Evolutionary conservation across 208 protist genomes (phyloP).

Genomic region (Naegleria fowleri): DNA sequence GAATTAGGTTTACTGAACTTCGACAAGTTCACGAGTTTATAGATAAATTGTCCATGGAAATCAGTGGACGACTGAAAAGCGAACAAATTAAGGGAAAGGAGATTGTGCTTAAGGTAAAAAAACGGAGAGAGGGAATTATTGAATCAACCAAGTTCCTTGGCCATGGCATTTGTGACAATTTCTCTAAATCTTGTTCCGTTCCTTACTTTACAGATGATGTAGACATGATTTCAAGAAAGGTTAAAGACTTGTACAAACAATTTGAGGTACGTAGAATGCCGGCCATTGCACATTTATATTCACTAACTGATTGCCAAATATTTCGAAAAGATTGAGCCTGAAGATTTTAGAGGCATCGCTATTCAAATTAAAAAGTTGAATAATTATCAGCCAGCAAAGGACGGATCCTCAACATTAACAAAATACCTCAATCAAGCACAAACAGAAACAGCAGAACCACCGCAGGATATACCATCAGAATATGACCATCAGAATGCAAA

Average conservation of each 20-base stretch:
- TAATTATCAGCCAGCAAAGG: background rate
- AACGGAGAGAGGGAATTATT: background rate
- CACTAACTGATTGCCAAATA: too few species aligned
- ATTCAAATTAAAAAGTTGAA: slow-evolving; percentile 4
- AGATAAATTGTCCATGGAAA: background rate
- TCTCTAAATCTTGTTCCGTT: background rate
- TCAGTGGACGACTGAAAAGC: background rate
- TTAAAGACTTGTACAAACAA: background rate
- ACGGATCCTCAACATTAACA: background rate
- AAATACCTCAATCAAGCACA: background rate
- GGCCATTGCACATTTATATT: too few species aligned
- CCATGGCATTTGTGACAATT: slow-evolving; percentile 20
- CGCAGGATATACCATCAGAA: background rate
- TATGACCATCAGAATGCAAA: background rate
- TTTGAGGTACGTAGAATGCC: background rate
- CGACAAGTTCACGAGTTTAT: background rate
- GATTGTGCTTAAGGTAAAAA: background rate
- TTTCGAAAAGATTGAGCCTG: background rate
- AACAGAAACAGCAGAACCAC: background rate
- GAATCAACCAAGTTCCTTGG: background rate
- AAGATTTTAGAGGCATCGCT: slow-evolving; percentile 9
- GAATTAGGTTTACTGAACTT: background rate
- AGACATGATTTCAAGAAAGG: background rate
- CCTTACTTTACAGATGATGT: background rate
- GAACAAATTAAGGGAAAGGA: background rate